phyloP scores from a whole-genome alignment of 768 basidiomycete species.

The Phanerochaete carnosa region DNA sequence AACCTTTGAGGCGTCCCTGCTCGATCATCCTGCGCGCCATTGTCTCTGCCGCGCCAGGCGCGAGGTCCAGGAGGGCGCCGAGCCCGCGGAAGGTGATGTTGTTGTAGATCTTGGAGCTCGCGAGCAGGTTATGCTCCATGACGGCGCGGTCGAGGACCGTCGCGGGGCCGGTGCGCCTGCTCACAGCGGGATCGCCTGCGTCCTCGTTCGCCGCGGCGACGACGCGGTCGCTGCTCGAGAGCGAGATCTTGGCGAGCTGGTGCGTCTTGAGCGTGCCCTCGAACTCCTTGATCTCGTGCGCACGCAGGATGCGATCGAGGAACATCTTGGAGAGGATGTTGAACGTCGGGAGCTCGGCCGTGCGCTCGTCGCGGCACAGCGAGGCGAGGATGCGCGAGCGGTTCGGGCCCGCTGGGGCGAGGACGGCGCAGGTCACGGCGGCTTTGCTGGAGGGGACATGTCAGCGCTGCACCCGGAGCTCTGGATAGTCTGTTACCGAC shows the following conservation, averaged over 20 bases:
- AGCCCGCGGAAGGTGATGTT: conserved; percentile 96
- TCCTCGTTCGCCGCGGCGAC: conserved; percentile 52
- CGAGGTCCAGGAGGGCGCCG: conserved; percentile 84
- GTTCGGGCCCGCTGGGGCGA: conserved; percentile 96
- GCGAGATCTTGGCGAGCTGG: conserved; percentile 89
- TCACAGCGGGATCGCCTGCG: conserved; percentile 50
- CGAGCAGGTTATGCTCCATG: conserved; percentile 97
- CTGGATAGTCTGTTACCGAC: conserved; percentile 43
- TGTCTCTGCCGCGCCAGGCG: conserved; percentile 90
- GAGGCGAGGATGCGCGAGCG: conserved; percentile 91
- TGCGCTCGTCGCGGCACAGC: conserved; percentile 91
- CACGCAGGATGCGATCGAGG: conserved; percentile 92
- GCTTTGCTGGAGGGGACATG: conserved; percentile 52
- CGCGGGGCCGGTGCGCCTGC: conserved; percentile 85
- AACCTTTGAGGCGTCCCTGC: conserved; percentile 88
- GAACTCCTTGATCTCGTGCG: conserved; percentile 87
- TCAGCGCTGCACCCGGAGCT: not conserved
- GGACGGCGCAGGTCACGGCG: conserved; percentile 93
- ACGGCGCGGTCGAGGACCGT: conserved; percentile 97
- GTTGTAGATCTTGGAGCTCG: conserved; percentile 95
- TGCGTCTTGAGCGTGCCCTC: conserved; percentile 85
- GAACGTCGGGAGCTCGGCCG: conserved; percentile 71
- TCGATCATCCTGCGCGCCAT: conserved; percentile 99
- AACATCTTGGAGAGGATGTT: conserved; percentile 98
- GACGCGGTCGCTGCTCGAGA: conserved; percentile 78